A percentile compares a stretch with the other conserved stretches of the same genome.
Conservation (phyloP, 805 yeast genomes). For the Torulaspora franciscae region DNA sequence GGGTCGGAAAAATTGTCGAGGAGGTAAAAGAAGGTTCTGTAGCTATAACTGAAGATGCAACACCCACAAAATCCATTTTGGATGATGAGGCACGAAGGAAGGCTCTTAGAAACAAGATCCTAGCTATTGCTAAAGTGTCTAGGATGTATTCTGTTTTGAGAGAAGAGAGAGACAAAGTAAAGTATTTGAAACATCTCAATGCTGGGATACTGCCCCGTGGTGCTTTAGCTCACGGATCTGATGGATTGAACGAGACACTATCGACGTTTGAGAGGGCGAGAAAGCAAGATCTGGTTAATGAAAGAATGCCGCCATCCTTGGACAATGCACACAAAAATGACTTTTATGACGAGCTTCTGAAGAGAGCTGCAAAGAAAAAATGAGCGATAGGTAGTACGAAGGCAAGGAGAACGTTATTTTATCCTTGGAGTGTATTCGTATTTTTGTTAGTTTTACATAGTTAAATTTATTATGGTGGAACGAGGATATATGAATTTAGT, state of each 20-base stretch:
- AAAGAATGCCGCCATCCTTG: constrained; percentile 77
- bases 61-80: constrained; percentile 18
- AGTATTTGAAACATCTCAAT: constrained; percentile 64
- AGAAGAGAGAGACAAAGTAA: constrained; percentile 82
- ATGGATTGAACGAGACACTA: constrained; percentile 67
- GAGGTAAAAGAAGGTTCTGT: constrained; percentile 16
- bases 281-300: constrained; percentile 73
- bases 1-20: constrained; percentile 31
- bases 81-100: constrained; percentile 38
- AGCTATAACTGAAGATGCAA: constrained; percentile 10
- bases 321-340: constrained; percentile 50
- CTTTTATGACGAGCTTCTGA: constrained; percentile 41
- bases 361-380: constrained; percentile 14
- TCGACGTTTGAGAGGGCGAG: constrained; percentile 78
- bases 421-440: background rate
- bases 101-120: constrained; percentile 75
- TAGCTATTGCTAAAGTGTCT: constrained; percentile 94
- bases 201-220: constrained; percentile 86
- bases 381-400: constrained; percentile 8
- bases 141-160: constrained; percentile 86
- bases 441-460: constrained; percentile 3
- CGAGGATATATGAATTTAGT: constrained; percentile 7
- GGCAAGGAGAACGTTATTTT: background rate
- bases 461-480: constrained; percentile 2
- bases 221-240: constrained; percentile 73